phyloP scores from a whole-genome alignment of 208 protist genomes.

The Crithidia sp. region DNA sequence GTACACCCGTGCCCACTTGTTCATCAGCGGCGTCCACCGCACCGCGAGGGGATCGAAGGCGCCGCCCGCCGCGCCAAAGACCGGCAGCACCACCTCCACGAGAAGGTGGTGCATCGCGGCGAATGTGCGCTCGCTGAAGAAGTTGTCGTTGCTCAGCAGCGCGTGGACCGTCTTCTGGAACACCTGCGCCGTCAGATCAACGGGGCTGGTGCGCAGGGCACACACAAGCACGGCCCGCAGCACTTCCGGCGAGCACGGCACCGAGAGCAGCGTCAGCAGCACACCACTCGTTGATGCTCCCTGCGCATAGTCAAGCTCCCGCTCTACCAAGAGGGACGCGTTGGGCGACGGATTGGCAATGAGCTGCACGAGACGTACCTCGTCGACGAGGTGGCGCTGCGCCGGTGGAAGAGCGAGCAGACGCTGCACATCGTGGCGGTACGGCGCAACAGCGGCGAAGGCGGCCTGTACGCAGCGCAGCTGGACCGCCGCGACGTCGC shows the following conservation, averaged over 20 bases:
- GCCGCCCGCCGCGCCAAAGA: conserved; percentile 8
- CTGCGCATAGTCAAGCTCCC: conserved; percentile 4
- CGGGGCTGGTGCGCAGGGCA: conserved; percentile 25
- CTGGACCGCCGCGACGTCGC: conserved; percentile 28
- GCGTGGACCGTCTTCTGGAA: conserved; percentile 49
- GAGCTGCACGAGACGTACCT: conserved; percentile 26
- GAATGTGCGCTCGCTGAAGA: conserved; percentile 56
- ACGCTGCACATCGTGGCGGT: conserved; percentile 6
- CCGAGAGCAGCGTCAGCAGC: conserved; percentile 25
- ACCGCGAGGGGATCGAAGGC: conserved; percentile 58
- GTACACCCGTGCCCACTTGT: conserved; percentile 80
- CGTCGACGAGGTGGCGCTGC: conserved; percentile 19
- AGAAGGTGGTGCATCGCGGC: conserved; percentile 56
- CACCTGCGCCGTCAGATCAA: conserved; percentile 19
- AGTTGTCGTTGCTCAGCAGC: conserved; percentile 76
- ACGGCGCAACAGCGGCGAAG: conserved; percentile 12
- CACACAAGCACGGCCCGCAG: conserved; percentile 34
- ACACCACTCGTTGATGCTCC: conserved; percentile 6
- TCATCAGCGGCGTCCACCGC: conserved; percentile 79
- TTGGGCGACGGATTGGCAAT: conserved; percentile 10
- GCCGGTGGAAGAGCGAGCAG: conserved; percentile 10
- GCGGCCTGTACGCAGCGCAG: conserved; percentile 29
- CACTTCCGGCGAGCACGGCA: conserved; percentile 26
- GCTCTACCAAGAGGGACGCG: conserved; percentile 11
- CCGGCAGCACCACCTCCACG: conserved; percentile 31